Evolutionary conservation across 768 basidiomycete genomes (phyloP), one percentile per base, ranked within the genome.

Genomic region (Trametes punicea): DNA sequence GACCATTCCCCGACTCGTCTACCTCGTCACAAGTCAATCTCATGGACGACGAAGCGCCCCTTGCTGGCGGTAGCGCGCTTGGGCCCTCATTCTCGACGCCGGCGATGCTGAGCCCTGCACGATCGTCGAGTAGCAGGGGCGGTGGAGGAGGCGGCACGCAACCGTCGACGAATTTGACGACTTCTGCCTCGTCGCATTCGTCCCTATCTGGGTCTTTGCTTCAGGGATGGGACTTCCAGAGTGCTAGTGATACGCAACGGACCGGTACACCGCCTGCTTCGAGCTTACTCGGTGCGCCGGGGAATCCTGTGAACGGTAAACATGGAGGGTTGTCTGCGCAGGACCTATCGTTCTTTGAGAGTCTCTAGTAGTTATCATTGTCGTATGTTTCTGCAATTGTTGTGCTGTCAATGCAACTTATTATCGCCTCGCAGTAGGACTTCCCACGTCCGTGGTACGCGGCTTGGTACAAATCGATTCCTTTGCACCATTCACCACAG

Each of bases 341-440:
- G 70, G 92, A 93, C 77, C 68, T 93, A 48, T 90, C 86, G 16
- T 93, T 94, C 69, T 94, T 93, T 67, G 91, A 93, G 71, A 87
- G 88, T 31, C 64, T 87, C 29, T 89, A 51, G 52, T 4, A 10
- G 31, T 10, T 23, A 23, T 36, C 23, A 31, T 21, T n/a, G 16
- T 44, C 29, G 41, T 30, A 26, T n/a, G 15, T 23, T n/a, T 31
- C 15, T 6, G 25, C 15, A 9, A 3, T 50, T 20, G 29, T 7
- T 13, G 9, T 50, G 42, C 41, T 54, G 48, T 59, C 42, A n/a
- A n/a, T 46, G 51, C 55, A 59, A 59, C 42, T 59, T 59, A 59
- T 59, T 20, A 11, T 27, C 46, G 20, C 20, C 16, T 18, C 10
- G 20, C 33, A 38, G 13, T 40, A 21, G 15, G 18, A 18, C 11